Conservation (phyloP, 192 early-diverging fungal species). For the Entomortierella beljakovae region DNA sequence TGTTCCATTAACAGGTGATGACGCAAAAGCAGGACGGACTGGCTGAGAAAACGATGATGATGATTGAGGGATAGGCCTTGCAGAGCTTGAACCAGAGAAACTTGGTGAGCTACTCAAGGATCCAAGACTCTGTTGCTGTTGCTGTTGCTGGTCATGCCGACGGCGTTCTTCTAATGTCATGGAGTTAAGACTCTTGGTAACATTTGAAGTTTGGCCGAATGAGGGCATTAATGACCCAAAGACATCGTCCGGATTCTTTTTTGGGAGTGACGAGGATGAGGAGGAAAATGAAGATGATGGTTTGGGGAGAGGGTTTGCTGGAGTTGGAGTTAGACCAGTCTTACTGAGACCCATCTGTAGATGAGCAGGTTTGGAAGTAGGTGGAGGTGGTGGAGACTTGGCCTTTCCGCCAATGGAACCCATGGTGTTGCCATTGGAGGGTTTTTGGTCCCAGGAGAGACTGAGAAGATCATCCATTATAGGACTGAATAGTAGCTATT, state of each 20-base stretch:
- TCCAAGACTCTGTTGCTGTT: constrained; percentile 10
- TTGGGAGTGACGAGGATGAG: constrained; percentile 1
- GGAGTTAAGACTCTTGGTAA: constrained; percentile 25
- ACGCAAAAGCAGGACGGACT: background rate
- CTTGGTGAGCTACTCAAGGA: constrained; percentile 17
- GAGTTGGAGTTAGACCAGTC: constrained; percentile 22
- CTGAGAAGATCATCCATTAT: constrained; percentile 47
- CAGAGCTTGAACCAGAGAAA: background rate
- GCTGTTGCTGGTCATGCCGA: constrained; percentile 44
- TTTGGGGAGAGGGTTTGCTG: background rate
- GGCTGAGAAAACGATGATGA: constrained; percentile 14
- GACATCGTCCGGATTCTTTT: constrained; percentile 50
- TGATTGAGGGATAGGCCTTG: background rate
- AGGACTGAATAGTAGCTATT: background rate
- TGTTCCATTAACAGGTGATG: constrained; percentile 1
- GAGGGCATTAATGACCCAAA: constrained; percentile 47
- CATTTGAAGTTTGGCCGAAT: constrained; percentile 23
- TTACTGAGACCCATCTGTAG: constrained; percentile 44
- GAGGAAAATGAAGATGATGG: background rate
- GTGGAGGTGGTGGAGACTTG: constrained; percentile 13
- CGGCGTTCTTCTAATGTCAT: constrained; percentile 45
- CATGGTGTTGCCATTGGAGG: background rate
- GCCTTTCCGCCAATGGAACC: background rate
- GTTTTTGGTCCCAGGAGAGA: constrained; percentile 46
- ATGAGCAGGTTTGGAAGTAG: constrained; percentile 31